Base-by-base conservation (phyloP, 257 asterid species). In the Nicotiana noctiflora region DNA sequence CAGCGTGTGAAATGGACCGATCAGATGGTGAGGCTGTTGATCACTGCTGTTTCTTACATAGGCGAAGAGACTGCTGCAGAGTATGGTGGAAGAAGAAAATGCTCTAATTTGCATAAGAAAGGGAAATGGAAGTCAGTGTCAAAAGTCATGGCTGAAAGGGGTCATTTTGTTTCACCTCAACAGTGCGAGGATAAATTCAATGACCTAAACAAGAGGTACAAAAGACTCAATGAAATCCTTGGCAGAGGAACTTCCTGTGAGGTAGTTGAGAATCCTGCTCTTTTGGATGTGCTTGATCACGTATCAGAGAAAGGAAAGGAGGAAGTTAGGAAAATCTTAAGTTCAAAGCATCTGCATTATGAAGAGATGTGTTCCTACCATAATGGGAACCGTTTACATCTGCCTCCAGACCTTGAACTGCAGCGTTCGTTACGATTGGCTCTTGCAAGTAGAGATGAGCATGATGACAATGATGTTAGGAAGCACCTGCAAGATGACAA, bases 331-430 rank as follows among this genome's bases (percentile, higher is more conserved):
- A 92, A 93, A 80, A 92, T 93, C 18, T 62, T 93, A 78, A 88
- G 95, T 81, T 94, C 97, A 5, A 92, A 92, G 89, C 97, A 94
- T 85, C 83, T 94, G 87, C 95, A 91, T 66, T 94, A 92, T n/a
- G 98, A 94, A 77, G 98, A 94, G 84, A 94, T 94, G 98, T 92
- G 98, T 75, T 94, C 98, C 27, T 92, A 92, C 83, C 97, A 90
- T 80, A 94, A 94, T 31, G 89, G 90, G 63, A 94, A 93, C 83
- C 86, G 95, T 9, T 82, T 93, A 84, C 94, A 92, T 82, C 88
- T 93, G 55, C 97, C 98, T 0, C 90, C 90, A 0, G 97, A 93
- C 72, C 96, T 90, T 1, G 94, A 92, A 27, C 65, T 93, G 87
- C 97, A 92, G 81, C 92, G 78, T 1, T 90, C 97, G 0, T 66